Evolutionary conservation across 148 eudicot species (phyloP).

Genomic region (Rhododendron ovatum): DNA sequence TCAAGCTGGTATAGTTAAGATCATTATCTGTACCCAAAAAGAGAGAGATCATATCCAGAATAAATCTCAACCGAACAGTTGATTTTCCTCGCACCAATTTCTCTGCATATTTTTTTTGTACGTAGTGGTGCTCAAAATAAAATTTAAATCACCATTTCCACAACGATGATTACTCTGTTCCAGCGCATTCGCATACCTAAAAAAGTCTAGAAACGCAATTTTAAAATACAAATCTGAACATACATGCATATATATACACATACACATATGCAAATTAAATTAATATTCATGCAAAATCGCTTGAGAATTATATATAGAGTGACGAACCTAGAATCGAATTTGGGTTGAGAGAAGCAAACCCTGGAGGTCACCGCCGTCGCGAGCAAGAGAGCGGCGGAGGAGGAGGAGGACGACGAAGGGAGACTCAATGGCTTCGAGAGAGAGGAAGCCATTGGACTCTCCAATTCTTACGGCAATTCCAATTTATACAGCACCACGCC

Average conservation of each 20-base stretch:
- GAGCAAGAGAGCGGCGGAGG: not conserved
- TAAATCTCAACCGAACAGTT: no score
- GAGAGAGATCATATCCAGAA: no score
- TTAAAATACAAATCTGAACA: not conserved
- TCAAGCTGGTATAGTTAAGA: no score
- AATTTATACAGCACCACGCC: not conserved
- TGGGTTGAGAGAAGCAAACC: conserved; percentile 2
- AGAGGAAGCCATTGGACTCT: not conserved
- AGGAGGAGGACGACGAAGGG: not conserved
- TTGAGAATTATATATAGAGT: not conserved
- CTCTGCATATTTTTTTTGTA: no score
- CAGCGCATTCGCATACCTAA: not conserved
- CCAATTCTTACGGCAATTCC: not conserved
- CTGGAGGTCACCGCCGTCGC: not conserved
- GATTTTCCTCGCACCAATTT: no score
- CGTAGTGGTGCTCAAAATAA: no score
- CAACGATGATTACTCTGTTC: not conserved
- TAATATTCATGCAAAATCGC: not conserved
- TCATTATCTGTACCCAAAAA: no score
- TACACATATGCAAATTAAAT: no score
- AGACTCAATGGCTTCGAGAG: not conserved
- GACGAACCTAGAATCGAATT: conserved; percentile 11
- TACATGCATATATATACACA: no score
- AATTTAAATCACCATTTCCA: no score
- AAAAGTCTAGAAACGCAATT: no score